These are phyloP conservation scores for Candida palmyrensis DNA, from an alignment of 805 yeast genomes.

Conservation along the genomic window DNA sequence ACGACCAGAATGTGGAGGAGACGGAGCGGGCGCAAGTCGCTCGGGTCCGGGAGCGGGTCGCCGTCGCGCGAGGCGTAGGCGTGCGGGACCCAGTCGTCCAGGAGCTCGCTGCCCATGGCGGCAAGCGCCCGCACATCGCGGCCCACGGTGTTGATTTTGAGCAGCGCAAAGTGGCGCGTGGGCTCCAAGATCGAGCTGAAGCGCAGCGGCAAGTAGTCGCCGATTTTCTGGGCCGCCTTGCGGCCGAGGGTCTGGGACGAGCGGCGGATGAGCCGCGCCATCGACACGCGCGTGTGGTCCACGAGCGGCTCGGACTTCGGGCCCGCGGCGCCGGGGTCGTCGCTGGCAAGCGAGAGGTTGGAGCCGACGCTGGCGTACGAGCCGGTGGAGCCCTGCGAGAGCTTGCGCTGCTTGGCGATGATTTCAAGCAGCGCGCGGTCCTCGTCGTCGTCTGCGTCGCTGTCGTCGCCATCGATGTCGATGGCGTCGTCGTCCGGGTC, in stretches of 20 bases:
- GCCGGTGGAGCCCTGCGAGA: conserved; percentile 34
- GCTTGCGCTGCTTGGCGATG: conserved; percentile 28
- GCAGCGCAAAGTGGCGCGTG: conserved; percentile 83
- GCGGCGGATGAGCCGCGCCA: conserved; percentile 69
- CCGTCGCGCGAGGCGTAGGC: conserved; percentile 13
- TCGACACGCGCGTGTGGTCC: conserved; percentile 65
- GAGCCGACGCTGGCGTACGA: conserved; percentile 31
- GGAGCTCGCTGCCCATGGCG: conserved; percentile 37
- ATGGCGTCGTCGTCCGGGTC: conserved; percentile 23
- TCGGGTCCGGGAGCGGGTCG: conserved; percentile 6
- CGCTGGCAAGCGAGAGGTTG: conserved; percentile 16
- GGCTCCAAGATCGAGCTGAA: conserved; percentile 85
- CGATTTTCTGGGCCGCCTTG: conserved; percentile 82
- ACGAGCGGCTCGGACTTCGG: conserved; percentile 55
- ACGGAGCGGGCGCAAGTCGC: conserved; percentile 22
- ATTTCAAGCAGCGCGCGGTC: conserved; percentile 16
- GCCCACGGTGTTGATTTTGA: conserved; percentile 51
- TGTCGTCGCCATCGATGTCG: conserved; percentile 25
- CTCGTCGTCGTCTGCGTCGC: conserved; percentile 19
- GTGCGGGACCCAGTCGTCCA: conserved; percentile 26
- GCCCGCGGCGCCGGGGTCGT: conserved; percentile 14
- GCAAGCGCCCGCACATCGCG: conserved; percentile 40
- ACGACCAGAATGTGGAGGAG: conserved; percentile 59
- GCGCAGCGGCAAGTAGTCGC: conserved; percentile 77
- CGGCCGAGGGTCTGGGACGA: conserved; percentile 76